Base-by-base conservation (phyloP, 2,329 filamentous ascomycete genomes). In the Cercospora sp. region DNA sequence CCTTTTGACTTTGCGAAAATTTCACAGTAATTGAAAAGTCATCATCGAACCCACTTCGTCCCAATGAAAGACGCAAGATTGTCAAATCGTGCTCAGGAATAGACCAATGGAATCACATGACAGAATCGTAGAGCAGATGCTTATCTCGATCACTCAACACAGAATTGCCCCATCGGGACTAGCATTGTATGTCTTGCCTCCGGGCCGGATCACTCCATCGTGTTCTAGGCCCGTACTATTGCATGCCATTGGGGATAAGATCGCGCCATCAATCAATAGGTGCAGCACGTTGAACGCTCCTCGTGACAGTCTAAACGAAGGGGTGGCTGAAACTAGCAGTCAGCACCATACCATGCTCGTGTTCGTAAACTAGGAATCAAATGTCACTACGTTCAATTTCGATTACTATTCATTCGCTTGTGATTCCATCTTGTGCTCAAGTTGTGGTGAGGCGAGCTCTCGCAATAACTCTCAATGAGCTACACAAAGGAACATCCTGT, bases 71-170 rank as follows among this genome's bases (percentile, higher is more conserved):
- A 2, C 16, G 20, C 20, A 16, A 16, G 2, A 53, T 10, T 16
- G 20, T 6, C 9, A 4, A 5, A 16, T 2, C 0, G 45, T 4
- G 20, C 1, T 3, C 3, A n/a, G 2, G 4, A 5, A 26, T 4
- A 16, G 23, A n/a, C 23, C 9, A 12, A 26, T 9, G 18, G 18
- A 2, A 10, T 5, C 42, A 10, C 18, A 12, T 48, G n/a, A 20
- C 16, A 51, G 18, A 1, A 51, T 20, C 10, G 10, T 26, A 7
- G 18, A 53, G 23, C 7, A 26, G 23, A 53, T 53, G 48, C 23
- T 53, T 53, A n/a, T 53, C 23, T 28, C 3, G 48, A 53, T 13
- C 20, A 53, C 20, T 28, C 20, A 28, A 26, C 5, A 10, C 13
- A 16, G 16, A 23, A 8, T 28, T 28, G 3, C 48, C 20, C 20